Conservation (phyloP, 371 early-diverging fungal genomes). For the Coemansia linderi region DNA sequence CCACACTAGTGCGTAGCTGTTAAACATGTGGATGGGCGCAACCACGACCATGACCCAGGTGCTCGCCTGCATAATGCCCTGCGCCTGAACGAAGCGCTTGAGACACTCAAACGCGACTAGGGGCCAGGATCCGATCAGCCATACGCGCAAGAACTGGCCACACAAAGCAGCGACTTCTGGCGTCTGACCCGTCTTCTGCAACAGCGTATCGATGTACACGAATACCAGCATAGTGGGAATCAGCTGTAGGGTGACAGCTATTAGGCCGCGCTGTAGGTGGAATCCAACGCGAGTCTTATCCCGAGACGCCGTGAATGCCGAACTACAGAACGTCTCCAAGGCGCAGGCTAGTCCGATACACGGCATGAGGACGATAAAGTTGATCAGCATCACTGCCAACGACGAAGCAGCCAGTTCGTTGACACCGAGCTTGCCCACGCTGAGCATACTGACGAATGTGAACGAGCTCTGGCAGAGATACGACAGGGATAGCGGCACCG, state of each 20-base stretch:
- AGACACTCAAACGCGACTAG: constrained; percentile 76
- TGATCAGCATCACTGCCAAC: constrained; percentile 76
- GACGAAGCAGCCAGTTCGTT: constrained; percentile 78
- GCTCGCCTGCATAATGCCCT: constrained; percentile 83
- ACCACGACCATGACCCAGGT: constrained; percentile 72
- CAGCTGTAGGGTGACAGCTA: constrained; percentile 70
- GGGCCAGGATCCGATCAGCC: constrained; percentile 75
- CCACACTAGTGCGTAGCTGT: constrained; percentile 79
- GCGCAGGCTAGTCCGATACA: constrained; percentile 77
- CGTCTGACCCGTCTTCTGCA: constrained; percentile 31
- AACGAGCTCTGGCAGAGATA: constrained; percentile 67
- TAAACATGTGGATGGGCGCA: constrained; percentile 71
- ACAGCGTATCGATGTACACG: constrained; percentile 42
- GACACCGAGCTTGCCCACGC: constrained; percentile 61
- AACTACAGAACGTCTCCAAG: constrained; percentile 85
- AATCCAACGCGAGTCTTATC: constrained; percentile 76
- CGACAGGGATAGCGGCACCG: constrained; percentile 64
- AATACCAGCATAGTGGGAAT: constrained; percentile 49
- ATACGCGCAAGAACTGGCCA: constrained; percentile 69
- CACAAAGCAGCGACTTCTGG: constrained; percentile 34
- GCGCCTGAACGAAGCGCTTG: constrained; percentile 79
- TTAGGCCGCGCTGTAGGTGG: constrained; percentile 79
- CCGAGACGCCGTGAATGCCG: constrained; percentile 73
- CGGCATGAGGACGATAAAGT: constrained; percentile 80
- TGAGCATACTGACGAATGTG: constrained; percentile 64